Percentiles rank a stretch among this genome's conserved stretches.
phyloP scores from a whole-genome alignment of 345 rosid species.

The Euclidium syriacum region DNA sequence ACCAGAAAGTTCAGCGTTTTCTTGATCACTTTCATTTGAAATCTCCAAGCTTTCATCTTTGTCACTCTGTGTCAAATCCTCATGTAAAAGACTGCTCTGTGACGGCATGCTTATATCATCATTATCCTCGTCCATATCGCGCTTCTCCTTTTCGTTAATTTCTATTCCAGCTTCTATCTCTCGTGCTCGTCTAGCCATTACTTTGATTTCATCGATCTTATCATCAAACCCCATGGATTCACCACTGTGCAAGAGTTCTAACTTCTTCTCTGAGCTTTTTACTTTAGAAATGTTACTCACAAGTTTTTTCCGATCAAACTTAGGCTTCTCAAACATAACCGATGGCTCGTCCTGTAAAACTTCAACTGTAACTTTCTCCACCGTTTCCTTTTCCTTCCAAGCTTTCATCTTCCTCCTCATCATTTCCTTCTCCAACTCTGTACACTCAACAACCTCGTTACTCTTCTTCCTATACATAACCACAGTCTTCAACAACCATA shows the following conservation, averaged over 20 bases:
- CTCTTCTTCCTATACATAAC: slow-evolving; percentile 33
- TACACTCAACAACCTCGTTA: slow-evolving; percentile 35
- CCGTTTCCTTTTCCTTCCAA: slow-evolving; percentile 48
- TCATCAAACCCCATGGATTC: slow-evolving; percentile 31
- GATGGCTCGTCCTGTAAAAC: slow-evolving; percentile 37
- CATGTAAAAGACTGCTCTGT: slow-evolving; percentile 9
- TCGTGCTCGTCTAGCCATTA: slow-evolving; percentile 50
- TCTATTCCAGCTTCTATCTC: slow-evolving; percentile 41
- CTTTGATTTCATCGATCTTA: slow-evolving; percentile 46
- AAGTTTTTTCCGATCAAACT: slow-evolving; percentile 54
- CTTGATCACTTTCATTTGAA: slow-evolving; percentile 8
- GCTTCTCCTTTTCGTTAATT: slow-evolving; percentile 36
- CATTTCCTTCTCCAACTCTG: slow-evolving; percentile 80
- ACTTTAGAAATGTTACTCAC: slow-evolving; percentile 44
- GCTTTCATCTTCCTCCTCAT: slow-evolving; percentile 74
- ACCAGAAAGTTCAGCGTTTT: slow-evolving; percentile 14
- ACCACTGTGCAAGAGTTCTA: slow-evolving; percentile 23
- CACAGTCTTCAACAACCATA: slow-evolving; percentile 49
- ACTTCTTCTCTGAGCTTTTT: slow-evolving; percentile 31
- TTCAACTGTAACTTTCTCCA: slow-evolving; percentile 47
- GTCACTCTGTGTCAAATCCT: slow-evolving; percentile 21
- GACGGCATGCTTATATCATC: slow-evolving; percentile 20
- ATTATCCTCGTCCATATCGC: not conserved
- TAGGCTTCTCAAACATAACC: slow-evolving; percentile 44
- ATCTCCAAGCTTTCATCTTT: slow-evolving; percentile 18